phyloP scores from a whole-genome alignment of 768 basidiomycete species.

The Amylocystis lapponica region DNA sequence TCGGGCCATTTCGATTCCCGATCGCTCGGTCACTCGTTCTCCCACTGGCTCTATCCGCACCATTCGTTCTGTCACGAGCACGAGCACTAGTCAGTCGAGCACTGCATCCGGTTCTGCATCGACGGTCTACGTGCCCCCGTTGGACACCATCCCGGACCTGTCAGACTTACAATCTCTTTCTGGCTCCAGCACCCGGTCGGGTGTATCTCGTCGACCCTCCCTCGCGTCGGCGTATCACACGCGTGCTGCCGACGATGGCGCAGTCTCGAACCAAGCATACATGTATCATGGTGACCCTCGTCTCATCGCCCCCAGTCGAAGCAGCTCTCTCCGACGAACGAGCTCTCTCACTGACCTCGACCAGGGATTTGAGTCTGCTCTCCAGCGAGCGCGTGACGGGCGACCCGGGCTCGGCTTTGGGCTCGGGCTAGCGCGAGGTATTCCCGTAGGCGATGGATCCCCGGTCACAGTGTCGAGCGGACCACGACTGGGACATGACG shows the following conservation, averaged over 20 bases:
- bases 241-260: constrained; percentile 70
- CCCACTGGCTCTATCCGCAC: constrained; percentile 62
- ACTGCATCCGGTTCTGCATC: constrained; percentile 55
- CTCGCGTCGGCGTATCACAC: constrained; percentile 55
- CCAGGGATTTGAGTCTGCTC: constrained; percentile 45
- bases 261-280: constrained; percentile 58
- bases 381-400: constrained; percentile 35
- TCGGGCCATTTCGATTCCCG: constrained; percentile 47
- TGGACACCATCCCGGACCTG: constrained; percentile 65
- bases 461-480: constrained; percentile 74
- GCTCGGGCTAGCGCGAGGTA: constrained; percentile 35
- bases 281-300: constrained; percentile 70
- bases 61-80: constrained; percentile 50
- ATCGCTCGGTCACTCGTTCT: constrained; percentile 42
- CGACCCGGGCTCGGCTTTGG: constrained; percentile 41
- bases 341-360: constrained; percentile 76
- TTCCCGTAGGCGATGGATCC: constrained; percentile 43
- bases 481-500: constrained; percentile 36
- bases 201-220: constrained; percentile 38
- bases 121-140: constrained; percentile 72
- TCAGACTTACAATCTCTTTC: constrained; percentile 53
- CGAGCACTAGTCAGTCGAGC: constrained; percentile 30
- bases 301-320: constrained; percentile 63
- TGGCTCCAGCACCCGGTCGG: constrained; percentile 33
- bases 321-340: constrained; percentile 54